Conservation (phyloP, 129 eudicot genomes). For the Ambrosia artemisiifolia region DNA sequence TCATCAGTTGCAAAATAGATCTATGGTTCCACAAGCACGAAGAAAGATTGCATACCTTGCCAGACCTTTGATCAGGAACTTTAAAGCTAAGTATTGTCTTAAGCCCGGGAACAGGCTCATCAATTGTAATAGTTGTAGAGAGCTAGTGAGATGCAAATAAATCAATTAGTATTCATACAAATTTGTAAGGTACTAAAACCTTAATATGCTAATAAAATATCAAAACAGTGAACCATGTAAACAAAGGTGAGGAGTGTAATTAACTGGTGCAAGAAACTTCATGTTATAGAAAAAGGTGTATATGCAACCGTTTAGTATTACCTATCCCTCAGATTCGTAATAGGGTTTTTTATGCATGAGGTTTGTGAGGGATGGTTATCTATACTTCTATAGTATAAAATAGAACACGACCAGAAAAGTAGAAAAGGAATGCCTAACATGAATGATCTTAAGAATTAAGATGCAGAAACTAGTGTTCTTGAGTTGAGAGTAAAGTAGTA, state of each 20-base stretch:
- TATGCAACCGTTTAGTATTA: no score
- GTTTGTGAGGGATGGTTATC: no score
- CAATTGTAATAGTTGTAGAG: slow-evolving; percentile 58
- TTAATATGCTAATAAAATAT: background rate
- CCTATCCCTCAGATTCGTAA: no score
- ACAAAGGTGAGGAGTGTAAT: background rate
- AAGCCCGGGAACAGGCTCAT: slow-evolving; percentile 76
- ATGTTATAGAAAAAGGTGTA: no score
- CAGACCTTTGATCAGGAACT: slow-evolving; percentile 84
- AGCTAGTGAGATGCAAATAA: slow-evolving; percentile 40
- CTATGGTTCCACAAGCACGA: background rate
- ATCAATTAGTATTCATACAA: slow-evolving; percentile 11
- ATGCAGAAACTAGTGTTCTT: background rate
- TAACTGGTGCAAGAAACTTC: background rate
- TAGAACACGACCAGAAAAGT: no score
- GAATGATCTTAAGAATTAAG: no score
- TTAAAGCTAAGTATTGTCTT: slow-evolving; percentile 75
- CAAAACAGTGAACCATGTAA: background rate
- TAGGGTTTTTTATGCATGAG: no score
- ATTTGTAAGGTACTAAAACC: background rate
- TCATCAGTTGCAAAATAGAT: slow-evolving; percentile 1
- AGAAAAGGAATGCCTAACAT: no score
- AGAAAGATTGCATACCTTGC: slow-evolving; percentile 50
- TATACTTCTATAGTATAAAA: no score
- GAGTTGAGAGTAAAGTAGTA: background rate